phyloP scores from a whole-genome alignment of 2,329 filamentous ascomycete species.

The Teratosphaeria gauchensis region DNA sequence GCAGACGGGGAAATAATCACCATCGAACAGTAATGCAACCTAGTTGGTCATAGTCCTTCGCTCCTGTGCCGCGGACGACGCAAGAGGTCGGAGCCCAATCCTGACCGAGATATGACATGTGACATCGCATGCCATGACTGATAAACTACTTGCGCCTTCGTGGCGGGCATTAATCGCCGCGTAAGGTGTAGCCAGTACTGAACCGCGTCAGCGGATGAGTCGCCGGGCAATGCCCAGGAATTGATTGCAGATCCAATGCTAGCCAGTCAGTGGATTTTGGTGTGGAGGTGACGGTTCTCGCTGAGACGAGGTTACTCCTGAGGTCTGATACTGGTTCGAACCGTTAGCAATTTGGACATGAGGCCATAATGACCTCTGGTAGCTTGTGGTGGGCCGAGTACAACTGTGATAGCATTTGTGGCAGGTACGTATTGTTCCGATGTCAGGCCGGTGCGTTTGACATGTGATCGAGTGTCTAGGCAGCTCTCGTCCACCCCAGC shows the following conservation, averaged over 20 bases:
- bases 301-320: not conserved
- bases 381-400: not conserved
- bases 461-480: not conserved
- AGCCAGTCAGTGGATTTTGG: not conserved
- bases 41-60: not conserved
- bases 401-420: not conserved
- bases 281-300: not conserved
- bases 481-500: not conserved
- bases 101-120: not conserved
- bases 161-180: not conserved
- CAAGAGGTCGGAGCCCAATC: not conserved
- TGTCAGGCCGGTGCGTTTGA: not conserved
- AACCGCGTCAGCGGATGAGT: not conserved
- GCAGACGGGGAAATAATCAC: not conserved
- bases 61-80: not conserved
- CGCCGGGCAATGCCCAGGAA: too few species aligned
- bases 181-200: not conserved
- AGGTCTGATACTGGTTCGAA: not conserved
- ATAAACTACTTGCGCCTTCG: not conserved
- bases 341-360: not conserved
- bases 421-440: not conserved
- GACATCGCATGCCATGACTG: not conserved
- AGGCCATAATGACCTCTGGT: not conserved
- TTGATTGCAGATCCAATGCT: not conserved
- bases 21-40: too few species aligned